These are phyloP conservation scores for Hyaloscypha finlandica DNA, from an alignment of 495 filamentous ascomycete species.

Conservation along the genomic window DNA sequence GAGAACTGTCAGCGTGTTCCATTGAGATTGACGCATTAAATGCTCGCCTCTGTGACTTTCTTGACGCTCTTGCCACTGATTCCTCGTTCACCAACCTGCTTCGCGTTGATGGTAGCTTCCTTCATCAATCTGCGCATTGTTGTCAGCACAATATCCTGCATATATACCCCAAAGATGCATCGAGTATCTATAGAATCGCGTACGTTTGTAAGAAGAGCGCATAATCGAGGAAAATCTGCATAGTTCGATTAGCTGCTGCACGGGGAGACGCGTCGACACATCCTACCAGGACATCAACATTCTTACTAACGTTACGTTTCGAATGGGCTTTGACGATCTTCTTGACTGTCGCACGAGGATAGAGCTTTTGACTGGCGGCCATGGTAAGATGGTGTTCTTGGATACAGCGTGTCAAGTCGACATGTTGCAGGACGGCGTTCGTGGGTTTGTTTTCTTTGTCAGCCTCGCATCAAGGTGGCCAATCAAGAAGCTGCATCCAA, in stretches of 20 bases:
- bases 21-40: not conserved
- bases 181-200: not conserved
- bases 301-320: constrained; percentile 76
- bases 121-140: constrained; percentile 67
- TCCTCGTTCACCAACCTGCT: constrained; percentile 69
- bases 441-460: not conserved
- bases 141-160: constrained; percentile 8
- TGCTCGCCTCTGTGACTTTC: constrained; percentile 72
- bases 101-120: constrained; percentile 76
- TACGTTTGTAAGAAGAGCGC: constrained; percentile 88
- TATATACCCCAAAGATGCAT: not conserved
- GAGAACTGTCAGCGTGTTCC: constrained; percentile 3
- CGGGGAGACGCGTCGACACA: constrained; percentile 24
- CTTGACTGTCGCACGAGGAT: constrained; percentile 82
- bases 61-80: constrained; percentile 73
- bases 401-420: not conserved
- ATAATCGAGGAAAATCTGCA: constrained; percentile 85
- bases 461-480: not conserved
- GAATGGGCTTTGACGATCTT: constrained; percentile 89
- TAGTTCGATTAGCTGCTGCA: not conserved
- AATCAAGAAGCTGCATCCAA: not conserved
- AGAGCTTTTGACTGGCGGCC: constrained; percentile 68
- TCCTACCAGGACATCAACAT: constrained; percentile 81
- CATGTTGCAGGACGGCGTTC: not conserved
- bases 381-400: constrained; percentile 36